Evolutionary conservation across 2,329 filamentous ascomycete genomes (phyloP).

Genomic region (Pyrenochaeta sp.): DNA sequence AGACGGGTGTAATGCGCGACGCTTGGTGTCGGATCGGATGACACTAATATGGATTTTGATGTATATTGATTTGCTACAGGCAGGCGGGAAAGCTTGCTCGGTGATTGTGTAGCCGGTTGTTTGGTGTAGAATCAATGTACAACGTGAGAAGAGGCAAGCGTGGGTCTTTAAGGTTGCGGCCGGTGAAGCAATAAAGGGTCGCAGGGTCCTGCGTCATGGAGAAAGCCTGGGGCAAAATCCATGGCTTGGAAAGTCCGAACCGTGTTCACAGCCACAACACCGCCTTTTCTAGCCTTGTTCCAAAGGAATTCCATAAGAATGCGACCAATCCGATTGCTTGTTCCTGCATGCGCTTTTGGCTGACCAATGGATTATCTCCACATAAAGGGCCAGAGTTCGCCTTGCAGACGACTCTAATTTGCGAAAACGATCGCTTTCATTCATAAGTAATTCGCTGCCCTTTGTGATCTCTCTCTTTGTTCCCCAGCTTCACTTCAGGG

Average conservation of each 20-base stretch:
- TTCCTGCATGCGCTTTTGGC: background rate
- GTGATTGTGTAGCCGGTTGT: conserved; percentile 12
- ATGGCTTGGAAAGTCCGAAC: background rate
- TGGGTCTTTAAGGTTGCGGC: conserved; percentile 16
- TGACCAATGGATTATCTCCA: background rate
- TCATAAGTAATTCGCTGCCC: background rate
- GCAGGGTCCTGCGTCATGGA: conserved; percentile 27
- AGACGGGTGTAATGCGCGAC: conserved; percentile 7
- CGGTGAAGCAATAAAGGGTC: background rate
- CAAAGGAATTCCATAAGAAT: background rate
- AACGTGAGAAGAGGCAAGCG: conserved; percentile 9
- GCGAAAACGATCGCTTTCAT: conserved; percentile 1
- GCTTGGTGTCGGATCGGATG: conserved; percentile 3
- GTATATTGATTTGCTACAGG: background rate
- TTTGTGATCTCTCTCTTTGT: background rate
- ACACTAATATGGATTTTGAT: background rate
- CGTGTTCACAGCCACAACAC: conserved; percentile 6
- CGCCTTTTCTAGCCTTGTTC: background rate
- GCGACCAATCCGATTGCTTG: background rate
- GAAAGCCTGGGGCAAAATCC: conserved; percentile 8
- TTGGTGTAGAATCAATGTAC: conserved; percentile 4
- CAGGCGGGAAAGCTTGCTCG: conserved; percentile 1
- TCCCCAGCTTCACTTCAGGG: background rate
- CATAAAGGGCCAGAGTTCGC: conserved; percentile 1
- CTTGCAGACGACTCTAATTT: conserved; percentile 11